phyloP scores from a whole-genome alignment of 257 asterid genomes.

The Solanum paucissectum region DNA sequence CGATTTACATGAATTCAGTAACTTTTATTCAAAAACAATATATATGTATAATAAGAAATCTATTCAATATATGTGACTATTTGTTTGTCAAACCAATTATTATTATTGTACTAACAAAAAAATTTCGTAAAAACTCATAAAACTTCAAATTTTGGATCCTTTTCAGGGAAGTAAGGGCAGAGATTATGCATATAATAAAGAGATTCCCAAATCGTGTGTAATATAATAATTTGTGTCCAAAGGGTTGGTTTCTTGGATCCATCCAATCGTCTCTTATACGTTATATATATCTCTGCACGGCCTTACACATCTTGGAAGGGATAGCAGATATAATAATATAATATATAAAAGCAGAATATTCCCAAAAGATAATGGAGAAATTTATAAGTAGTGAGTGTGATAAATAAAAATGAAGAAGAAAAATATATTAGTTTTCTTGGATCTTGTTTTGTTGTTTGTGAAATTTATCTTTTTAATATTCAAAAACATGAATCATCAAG shows the following conservation, averaged over 20 bases:
- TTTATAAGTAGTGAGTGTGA: neutral
- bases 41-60: no score
- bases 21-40: neutral
- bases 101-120: no score
- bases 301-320: neutral
- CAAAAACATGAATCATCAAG: neutral
- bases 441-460: neutral
- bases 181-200: neutral
- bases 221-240: neutral
- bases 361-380: neutral
- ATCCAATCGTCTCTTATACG: neutral
- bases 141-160: neutral
- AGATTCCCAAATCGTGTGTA: neutral
- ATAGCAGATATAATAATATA: neutral
- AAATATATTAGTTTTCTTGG: neutral
- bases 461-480: neutral
- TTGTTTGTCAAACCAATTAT: neutral
- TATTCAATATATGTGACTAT: neutral
- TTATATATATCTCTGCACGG: neutral
- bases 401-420: neutral
- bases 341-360: neutral
- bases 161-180: neutral
- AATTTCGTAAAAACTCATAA: neutral
- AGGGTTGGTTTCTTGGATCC: neutral
- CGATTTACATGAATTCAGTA: neutral